Percentiles rank a stretch among this genome's conserved stretches.
Conservation (phyloP, 176 grass and related monocot species). For the Aegilops umbellulata region DNA sequence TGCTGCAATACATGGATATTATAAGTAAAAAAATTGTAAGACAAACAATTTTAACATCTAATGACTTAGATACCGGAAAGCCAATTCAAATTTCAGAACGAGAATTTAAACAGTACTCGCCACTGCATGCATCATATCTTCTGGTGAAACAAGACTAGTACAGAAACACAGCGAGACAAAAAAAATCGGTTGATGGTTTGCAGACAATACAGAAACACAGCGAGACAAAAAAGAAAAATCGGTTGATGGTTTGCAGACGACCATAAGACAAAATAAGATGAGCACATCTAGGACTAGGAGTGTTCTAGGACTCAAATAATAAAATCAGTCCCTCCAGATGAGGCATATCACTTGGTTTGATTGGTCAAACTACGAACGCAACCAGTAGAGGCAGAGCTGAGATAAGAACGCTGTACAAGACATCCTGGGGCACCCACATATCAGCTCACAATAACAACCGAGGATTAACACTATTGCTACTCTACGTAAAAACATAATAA, state of each 20-base stretch:
- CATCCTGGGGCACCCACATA: background rate
- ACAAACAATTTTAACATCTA: background rate
- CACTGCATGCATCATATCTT: background rate
- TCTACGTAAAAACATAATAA: background rate
- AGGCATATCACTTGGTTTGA: background rate
- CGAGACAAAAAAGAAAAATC: no score
- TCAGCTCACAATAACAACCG: background rate
- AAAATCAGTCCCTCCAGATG: background rate
- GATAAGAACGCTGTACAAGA: background rate
- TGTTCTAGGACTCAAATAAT: background rate
- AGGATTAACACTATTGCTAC: background rate
- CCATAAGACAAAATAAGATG: background rate
- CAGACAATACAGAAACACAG: background rate
- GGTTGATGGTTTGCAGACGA: background rate
- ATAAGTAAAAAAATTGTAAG: background rate
- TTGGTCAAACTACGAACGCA: background rate
- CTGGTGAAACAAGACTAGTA: background rate
- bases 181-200: background rate
- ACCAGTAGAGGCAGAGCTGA: background rate
- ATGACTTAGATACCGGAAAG: background rate
- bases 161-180: background rate
- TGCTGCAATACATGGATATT: slow-evolving; percentile 32
- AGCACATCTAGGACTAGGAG: background rate
- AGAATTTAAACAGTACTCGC: background rate
- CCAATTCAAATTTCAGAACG: background rate